phyloP scores from a whole-genome alignment of 2,329 filamentous ascomycete genomes.

The Trichoderma sp. region DNA sequence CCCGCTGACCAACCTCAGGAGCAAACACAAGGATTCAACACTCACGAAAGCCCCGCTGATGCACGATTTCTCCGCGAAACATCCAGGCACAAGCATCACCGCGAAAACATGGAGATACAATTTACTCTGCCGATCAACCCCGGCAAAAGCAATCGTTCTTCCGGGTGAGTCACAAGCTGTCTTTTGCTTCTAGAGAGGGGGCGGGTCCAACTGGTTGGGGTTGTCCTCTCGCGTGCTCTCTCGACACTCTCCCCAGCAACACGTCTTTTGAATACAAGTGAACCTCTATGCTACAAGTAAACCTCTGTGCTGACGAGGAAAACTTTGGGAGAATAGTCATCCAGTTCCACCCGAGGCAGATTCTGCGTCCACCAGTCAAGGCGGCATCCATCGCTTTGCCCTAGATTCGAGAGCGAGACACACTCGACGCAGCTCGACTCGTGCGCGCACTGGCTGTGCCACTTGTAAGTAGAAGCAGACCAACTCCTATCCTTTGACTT shows the following conservation, averaged over 20 bases:
- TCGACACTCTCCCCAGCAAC: neutral
- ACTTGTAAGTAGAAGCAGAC: constrained; percentile 34
- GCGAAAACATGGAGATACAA: constrained; percentile 37
- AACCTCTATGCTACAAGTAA: too few species aligned
- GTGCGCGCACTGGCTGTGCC: constrained; percentile 38
- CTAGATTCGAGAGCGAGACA: constrained; percentile 38
- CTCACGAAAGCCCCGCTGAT: constrained; percentile 7
- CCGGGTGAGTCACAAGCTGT: constrained; percentile 26
- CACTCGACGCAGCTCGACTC: constrained; percentile 38
- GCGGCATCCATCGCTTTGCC: constrained; percentile 37
- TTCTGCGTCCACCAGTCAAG: constrained; percentile 22
- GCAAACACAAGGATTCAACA: neutral
- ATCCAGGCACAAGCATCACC: neutral
- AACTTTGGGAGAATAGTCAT: neutral
- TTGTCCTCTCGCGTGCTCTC: neutral
- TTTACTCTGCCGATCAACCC: constrained; percentile 34
- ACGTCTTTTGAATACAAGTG: neutral
- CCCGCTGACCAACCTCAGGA: neutral
- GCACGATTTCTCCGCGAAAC: neutral
- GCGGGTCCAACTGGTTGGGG: neutral
- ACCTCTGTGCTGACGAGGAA: neutral
- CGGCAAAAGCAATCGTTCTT: constrained; percentile 22
- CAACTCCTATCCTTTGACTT: neutral
- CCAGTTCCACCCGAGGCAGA: constrained; percentile 3
- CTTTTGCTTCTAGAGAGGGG: neutral